Percentiles rank a stretch among this genome's conserved stretches.
phyloP scores from a whole-genome alignment of 2,329 filamentous ascomycete species.

The Trichoderma afroharzianum region DNA sequence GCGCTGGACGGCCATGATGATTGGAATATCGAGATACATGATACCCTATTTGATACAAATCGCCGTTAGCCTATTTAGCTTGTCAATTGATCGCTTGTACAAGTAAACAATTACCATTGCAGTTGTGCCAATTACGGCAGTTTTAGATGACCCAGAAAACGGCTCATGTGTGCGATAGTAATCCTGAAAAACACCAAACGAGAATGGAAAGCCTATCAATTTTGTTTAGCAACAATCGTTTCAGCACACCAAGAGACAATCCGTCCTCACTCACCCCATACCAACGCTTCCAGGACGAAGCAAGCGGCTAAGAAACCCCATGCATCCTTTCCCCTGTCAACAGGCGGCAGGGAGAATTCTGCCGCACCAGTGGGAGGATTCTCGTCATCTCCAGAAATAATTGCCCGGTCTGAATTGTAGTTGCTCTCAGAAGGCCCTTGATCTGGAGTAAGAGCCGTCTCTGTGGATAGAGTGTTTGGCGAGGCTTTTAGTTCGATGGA shows the following conservation, averaged over 20 bases:
- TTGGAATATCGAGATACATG: slow-evolving; percentile 52
- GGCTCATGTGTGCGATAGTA: slow-evolving; percentile 57
- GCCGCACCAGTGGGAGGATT: background rate
- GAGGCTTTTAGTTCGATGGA: background rate
- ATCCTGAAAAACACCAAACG: slow-evolving; percentile 64
- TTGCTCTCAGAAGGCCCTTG: background rate
- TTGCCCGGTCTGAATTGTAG: background rate
- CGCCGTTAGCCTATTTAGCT: background rate
- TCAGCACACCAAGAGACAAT: background rate
- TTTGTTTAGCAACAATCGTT: background rate
- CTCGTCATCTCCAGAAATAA: background rate
- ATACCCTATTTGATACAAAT: slow-evolving; percentile 38
- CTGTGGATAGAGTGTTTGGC: background rate
- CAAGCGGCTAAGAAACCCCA: slow-evolving; percentile 33
- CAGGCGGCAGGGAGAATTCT: slow-evolving; percentile 28
- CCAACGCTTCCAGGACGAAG: slow-evolving; percentile 33
- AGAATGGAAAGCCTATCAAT: slow-evolving; percentile 56
- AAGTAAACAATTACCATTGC: slow-evolving; percentile 40
- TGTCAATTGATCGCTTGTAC: background rate
- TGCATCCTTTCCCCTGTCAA: slow-evolving; percentile 33
- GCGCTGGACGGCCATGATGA: slow-evolving; percentile 45
- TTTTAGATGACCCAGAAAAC: slow-evolving; percentile 47
- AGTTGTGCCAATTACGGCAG: slow-evolving; percentile 58
- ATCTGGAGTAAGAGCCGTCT: background rate
- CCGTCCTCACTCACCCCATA: slow-evolving; percentile 28